Conservation (phyloP, 2,329 filamentous ascomycete genomes). For the Teratosphaeria gauchensis region DNA sequence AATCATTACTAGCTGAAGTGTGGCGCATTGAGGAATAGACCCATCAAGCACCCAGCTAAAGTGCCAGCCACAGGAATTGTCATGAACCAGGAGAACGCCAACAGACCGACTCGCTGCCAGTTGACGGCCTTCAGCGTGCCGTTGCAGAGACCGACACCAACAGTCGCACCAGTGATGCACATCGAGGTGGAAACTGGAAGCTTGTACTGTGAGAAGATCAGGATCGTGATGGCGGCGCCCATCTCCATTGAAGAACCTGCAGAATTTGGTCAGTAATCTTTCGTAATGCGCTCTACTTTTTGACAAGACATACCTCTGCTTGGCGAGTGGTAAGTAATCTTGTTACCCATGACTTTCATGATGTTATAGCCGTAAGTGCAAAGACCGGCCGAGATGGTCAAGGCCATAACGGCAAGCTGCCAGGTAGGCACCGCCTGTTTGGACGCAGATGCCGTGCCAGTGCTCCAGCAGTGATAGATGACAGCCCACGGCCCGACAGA, state of each 20-base stretch:
- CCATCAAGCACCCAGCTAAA: constrained; percentile 52
- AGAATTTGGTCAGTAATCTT: background rate
- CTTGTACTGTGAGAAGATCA: constrained; percentile 53
- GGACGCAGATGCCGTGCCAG: constrained; percentile 38
- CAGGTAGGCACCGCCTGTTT: constrained; percentile 62
- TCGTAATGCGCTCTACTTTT: background rate
- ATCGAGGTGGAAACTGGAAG: constrained; percentile 57
- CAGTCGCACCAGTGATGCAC: constrained; percentile 54
- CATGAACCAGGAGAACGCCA: constrained; percentile 52
- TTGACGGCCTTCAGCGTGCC: constrained; percentile 51
- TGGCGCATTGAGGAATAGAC: constrained; percentile 53
- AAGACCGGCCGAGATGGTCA: constrained; percentile 45
- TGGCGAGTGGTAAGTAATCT: constrained; percentile 50
- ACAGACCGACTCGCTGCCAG: constrained; percentile 53
- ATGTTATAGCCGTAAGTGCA: constrained; percentile 58
- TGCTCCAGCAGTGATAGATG: constrained; percentile 52
- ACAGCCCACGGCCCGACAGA: constrained; percentile 55
- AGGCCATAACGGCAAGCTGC: constrained; percentile 62
- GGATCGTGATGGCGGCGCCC: constrained; percentile 52
- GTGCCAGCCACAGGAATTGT: constrained; percentile 50
- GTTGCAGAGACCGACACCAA: constrained; percentile 53
- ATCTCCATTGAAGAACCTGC: constrained; percentile 47
- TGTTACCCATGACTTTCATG: constrained; percentile 52
- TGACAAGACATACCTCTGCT: constrained; percentile 35
- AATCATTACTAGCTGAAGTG: constrained; percentile 17